A percentile compares a stretch with the other conserved stretches of the same genome.
Evolutionary conservation across 345 rosid species (phyloP).

Genomic region (Orychophragmus violaceus): DNA sequence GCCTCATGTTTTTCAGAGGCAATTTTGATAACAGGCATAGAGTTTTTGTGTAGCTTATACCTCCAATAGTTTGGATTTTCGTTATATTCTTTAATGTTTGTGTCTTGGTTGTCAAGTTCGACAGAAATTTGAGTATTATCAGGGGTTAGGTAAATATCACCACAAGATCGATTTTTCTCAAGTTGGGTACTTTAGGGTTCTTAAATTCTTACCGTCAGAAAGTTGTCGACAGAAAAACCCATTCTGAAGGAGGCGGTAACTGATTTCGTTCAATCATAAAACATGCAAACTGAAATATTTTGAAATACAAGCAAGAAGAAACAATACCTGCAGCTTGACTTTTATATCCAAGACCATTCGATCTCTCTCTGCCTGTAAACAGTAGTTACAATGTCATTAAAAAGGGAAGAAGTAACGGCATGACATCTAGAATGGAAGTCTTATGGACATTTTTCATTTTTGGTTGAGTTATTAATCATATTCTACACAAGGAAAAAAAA

Average conservation of each 20-base stretch:
- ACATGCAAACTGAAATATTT: conserved; percentile 5
- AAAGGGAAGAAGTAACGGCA: conserved; percentile 16
- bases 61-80: background rate
- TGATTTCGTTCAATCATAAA: background rate
- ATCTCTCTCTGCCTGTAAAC: conserved; percentile 80
- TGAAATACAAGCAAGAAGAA: conserved; percentile 4
- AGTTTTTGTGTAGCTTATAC: background rate
- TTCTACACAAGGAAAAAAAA: background rate
- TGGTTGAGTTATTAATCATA: background rate
- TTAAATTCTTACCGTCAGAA: conserved; percentile 14
- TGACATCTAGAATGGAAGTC: background rate
- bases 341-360: conserved; percentile 98
- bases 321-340: conserved; percentile 88
- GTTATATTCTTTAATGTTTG: background rate
- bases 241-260: background rate
- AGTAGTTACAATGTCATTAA: conserved; percentile 2
- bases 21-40: background rate
- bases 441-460: conserved; percentile 3
- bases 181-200: background rate
- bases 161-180: background rate
- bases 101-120: conserved; percentile 1
- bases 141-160: background rate
- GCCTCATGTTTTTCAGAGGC: no score
- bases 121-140: background rate
- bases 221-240: background rate